Evolutionary conservation across 2,329 filamentous ascomycete genomes (phyloP).

Genomic region (Talaromyces amestolkiae): DNA sequence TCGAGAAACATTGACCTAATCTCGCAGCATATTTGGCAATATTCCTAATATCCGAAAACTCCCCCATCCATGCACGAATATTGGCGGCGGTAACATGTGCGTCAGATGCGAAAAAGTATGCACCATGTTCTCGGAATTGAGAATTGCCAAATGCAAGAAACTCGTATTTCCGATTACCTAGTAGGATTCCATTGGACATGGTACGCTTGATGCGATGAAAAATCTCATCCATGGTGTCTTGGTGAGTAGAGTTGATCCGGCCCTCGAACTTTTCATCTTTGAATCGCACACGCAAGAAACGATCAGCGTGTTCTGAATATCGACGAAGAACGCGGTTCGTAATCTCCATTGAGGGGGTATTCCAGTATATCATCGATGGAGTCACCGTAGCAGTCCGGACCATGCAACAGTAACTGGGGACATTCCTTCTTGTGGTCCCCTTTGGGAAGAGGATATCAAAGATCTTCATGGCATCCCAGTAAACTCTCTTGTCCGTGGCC

Average conservation of each 20-base stretch:
- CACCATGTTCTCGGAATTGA: constrained; percentile 86
- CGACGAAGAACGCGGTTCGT: constrained; percentile 83
- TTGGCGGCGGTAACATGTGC: constrained; percentile 65
- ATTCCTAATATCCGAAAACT: constrained; percentile 74
- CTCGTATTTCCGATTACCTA: constrained; percentile 78
- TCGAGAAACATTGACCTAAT: constrained; percentile 93
- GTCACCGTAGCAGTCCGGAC: constrained; percentile 77
- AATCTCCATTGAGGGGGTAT: constrained; percentile 74
- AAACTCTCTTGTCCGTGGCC: constrained; percentile 59
- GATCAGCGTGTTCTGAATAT: constrained; percentile 66
- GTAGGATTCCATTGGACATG: constrained; percentile 72
- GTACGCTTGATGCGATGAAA: constrained; percentile 71
- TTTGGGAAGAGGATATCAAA: constrained; percentile 55
- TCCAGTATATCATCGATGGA: constrained; percentile 76
- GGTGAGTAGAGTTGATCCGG: constrained; percentile 58
- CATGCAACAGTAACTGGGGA: constrained; percentile 71
- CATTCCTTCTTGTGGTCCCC: constrained; percentile 50
- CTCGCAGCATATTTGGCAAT: constrained; percentile 89
- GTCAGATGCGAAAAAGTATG: constrained; percentile 84
- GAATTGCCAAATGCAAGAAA: constrained; percentile 96
- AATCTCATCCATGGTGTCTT: constrained; percentile 63
- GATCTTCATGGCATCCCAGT: constrained; percentile 70
- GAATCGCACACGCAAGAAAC: constrained; percentile 87
- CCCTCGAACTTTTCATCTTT: constrained; percentile 71
- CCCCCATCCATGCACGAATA: constrained; percentile 84